Conservation (phyloP, 768 basidiomycete species). For the Naganishia kalamii region DNA sequence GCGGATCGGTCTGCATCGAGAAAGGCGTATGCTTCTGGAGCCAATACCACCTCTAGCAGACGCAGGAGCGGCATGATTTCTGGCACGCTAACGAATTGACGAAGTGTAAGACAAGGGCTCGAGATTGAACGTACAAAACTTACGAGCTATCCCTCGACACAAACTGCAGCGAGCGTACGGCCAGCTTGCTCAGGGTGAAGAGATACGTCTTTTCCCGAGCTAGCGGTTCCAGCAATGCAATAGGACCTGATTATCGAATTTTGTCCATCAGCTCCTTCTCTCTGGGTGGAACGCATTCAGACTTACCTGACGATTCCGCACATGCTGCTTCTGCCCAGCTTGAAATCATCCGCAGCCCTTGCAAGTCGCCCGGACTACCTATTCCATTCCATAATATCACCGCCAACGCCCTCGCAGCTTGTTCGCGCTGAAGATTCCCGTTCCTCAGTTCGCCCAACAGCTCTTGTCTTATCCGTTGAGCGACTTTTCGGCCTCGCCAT, state of each 20-base stretch:
- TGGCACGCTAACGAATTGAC: background rate
- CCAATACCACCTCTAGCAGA: constrained; percentile 27
- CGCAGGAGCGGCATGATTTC: constrained; percentile 14
- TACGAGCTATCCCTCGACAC: background rate
- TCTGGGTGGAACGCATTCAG: background rate
- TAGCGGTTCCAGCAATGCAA: constrained; percentile 7
- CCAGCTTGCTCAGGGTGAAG: constrained; percentile 19
- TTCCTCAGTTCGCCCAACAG: constrained; percentile 23
- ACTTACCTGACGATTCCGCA: constrained; percentile 14
- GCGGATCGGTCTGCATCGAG: background rate
- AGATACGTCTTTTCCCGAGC: constrained; percentile 19
- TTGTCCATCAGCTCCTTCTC: background rate
- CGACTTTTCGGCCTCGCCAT: constrained; percentile 34
- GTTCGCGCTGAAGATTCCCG: constrained; percentile 15
- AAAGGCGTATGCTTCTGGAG: background rate
- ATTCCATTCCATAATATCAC: constrained; percentile 25
- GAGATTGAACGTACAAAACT: background rate
- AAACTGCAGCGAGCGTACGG: constrained; percentile 21
- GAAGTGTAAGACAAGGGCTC: background rate
- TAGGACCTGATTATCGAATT: background rate
- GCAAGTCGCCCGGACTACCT: constrained; percentile 4
- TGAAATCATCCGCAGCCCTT: background rate
- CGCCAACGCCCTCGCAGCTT: constrained; percentile 22
- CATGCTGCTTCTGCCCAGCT: constrained; percentile 14
- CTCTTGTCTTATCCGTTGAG: constrained; percentile 17